phyloP scores from a whole-genome alignment of 2,329 filamentous ascomycete species.

The Aplosporella prunicola region DNA sequence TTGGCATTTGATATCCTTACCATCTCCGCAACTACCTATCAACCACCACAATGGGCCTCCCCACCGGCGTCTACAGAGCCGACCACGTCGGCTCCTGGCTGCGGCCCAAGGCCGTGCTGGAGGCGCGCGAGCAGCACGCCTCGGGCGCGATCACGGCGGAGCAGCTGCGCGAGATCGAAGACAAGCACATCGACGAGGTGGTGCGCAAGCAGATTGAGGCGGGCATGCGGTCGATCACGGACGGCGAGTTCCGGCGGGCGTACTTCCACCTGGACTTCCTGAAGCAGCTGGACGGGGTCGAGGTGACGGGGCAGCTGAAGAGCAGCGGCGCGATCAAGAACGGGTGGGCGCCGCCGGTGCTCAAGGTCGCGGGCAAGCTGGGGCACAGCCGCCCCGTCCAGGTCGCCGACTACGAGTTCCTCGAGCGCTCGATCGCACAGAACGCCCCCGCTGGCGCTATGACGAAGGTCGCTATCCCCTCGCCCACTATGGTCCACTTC shows the following conservation, averaged over 20 bases:
- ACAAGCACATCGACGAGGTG: slow-evolving; percentile 40
- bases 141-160: slow-evolving; percentile 32
- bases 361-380: slow-evolving; percentile 46
- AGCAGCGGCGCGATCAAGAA: slow-evolving; percentile 34
- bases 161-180: slow-evolving; percentile 43
- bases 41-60: slow-evolving; percentile 30
- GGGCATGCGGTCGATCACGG: slow-evolving; percentile 44
- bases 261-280: slow-evolving; percentile 53
- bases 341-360: slow-evolving; percentile 44
- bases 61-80: slow-evolving; percentile 34
- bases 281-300: slow-evolving; percentile 44
- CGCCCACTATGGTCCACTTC: slow-evolving; percentile 53
- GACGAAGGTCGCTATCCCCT: slow-evolving; percentile 49
- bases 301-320: slow-evolving; percentile 39
- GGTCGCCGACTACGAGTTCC: slow-evolving; percentile 47
- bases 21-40: too few species aligned
- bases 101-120: slow-evolving; percentile 41
- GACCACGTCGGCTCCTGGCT: slow-evolving; percentile 50
- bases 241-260: slow-evolving; percentile 48
- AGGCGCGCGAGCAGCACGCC: slow-evolving; percentile 40
- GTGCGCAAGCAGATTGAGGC: slow-evolving; percentile 41
- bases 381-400: slow-evolving; percentile 46
- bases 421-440: slow-evolving; percentile 38
- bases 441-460: slow-evolving; percentile 28
- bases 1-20: too few species aligned